Evolutionary conservation across 208 protist species (phyloP), one percentile per base, ranked within the genome.

Genomic region (Trichomonas tenax): DNA sequence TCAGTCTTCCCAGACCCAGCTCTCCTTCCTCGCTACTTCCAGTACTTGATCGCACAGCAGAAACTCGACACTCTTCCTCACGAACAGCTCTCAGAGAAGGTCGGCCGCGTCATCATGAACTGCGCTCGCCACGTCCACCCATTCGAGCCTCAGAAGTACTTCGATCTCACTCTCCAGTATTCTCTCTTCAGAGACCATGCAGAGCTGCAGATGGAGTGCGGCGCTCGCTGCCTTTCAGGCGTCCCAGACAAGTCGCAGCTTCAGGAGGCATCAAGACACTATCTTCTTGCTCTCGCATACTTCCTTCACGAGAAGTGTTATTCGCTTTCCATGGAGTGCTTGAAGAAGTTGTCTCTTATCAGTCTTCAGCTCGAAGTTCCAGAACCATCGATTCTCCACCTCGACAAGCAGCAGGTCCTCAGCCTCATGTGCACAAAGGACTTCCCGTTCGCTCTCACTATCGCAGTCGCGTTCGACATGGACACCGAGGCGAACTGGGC

Each of bases 221-320:
- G 44, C 17, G 34, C n/a, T 48, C 11, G n/a, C 9, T 15, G 45
- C 9, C 31, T 93, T 0, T 8, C 10, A n/a, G 44, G 44, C 0
- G 44, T 14, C n/a, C 26, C 17, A 38, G 44, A 93, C 44, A 48
- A 51, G 0, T 8, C 21, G 8, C 44, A 93, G n/a, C 31, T 93
- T 0, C 86, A 93, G 46, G 86, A 93, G 38, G 86, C 86, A 6
- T 51, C 44, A 34, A 0, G 44, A 4, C 86, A 93, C 44, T 93
- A 49, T 26, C 51, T 93, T 26, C 9, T 93, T 4, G 86, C 86
- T 17, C 44, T 93, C 34, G 86, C 86, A 38, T 93, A 93, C 31
- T 93, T 93, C 86, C 31, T 93, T 0, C 86, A 93, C 31, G 86
- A 93, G 31, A 93, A 93, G 31, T 93, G 86, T 15, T 93, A 93